phyloP scores from a whole-genome alignment of 2,329 filamentous ascomycete species.

The Fusarium oxysporum region DNA sequence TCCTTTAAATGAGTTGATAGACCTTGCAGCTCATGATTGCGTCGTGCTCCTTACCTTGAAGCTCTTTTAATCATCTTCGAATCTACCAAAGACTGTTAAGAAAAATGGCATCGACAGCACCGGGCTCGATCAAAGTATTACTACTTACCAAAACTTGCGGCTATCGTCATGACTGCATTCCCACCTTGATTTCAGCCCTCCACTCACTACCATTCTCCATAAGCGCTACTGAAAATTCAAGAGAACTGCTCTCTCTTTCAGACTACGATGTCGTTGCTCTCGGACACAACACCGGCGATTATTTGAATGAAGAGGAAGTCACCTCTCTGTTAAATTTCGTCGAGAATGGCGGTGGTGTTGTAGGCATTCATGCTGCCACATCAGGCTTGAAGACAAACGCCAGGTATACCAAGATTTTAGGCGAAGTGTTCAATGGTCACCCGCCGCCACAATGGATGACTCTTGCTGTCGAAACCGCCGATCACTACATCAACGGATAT shows the following conservation, averaged over 20 bases:
- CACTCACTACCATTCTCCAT: constrained; percentile 3
- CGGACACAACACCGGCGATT: constrained; percentile 21
- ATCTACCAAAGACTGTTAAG: rapidly evolving
- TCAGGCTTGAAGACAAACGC: background rate
- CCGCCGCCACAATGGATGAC: constrained; percentile 23
- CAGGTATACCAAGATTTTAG: constrained; percentile 16
- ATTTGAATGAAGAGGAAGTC: background rate
- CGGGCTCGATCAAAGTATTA: constrained; percentile 1
- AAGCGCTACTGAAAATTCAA: constrained; percentile 13
- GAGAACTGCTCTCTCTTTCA: background rate
- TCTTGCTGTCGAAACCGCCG: background rate
- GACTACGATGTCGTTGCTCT: constrained; percentile 9
- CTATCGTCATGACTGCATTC: constrained; percentile 27
- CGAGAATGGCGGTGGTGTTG: constrained; percentile 13
- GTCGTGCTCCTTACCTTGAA: background rate
- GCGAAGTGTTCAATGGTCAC: constrained; percentile 16
- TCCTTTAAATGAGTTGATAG: background rate
- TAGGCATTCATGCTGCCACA: constrained; percentile 29
- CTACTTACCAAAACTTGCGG: constrained; percentile 24
- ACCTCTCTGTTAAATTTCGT: background rate
- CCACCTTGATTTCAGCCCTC: constrained; percentile 9
- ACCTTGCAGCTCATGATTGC: background rate
- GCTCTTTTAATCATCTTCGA: rapidly evolving
- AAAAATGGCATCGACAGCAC: background rate
- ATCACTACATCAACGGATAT: background rate